phyloP scores from a whole-genome alignment of 495 filamentous ascomycete species.

The Penicilliopsis zonata region DNA sequence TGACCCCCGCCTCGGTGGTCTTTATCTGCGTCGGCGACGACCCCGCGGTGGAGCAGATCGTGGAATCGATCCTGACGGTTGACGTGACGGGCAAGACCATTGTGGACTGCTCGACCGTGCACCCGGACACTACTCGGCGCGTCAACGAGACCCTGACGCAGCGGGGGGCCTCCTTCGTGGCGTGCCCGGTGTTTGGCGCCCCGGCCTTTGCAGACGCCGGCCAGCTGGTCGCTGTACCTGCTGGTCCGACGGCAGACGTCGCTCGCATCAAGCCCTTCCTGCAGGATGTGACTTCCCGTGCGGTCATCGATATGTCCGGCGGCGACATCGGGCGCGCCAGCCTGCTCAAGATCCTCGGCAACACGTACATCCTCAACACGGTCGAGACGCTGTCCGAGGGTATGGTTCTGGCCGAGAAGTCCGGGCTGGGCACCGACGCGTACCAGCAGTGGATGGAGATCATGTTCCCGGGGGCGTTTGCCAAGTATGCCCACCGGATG shows the following conservation, averaged over 20 bases:
- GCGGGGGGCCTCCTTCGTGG: conserved; percentile 60
- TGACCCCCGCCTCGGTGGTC: conserved; percentile 60
- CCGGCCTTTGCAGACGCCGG: conserved; percentile 69
- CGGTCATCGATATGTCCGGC: conserved; percentile 44
- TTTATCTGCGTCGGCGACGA: conserved; percentile 81
- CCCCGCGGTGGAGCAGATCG: conserved; percentile 49
- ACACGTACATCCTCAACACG: conserved; percentile 78
- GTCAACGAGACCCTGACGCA: conserved; percentile 41
- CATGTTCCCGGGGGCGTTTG: conserved; percentile 43
- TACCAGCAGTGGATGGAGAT: conserved; percentile 56
- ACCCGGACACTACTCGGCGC: conserved; percentile 65
- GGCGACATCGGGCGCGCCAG: conserved; percentile 28
- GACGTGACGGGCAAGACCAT: conserved; percentile 32
- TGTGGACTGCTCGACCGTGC: conserved; percentile 79
- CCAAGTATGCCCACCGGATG: conserved; percentile 67
- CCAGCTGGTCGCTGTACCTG: conserved; percentile 63
- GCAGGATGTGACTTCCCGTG: conserved; percentile 63
- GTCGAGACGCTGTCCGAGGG: conserved; percentile 69
- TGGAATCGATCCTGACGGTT: conserved; percentile 29
- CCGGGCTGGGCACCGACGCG: conserved; percentile 58
- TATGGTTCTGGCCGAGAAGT: conserved; percentile 66
- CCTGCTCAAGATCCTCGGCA: conserved; percentile 71
- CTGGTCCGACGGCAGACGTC: conserved; percentile 50
- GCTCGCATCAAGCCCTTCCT: conserved; percentile 59
- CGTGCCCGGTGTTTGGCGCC: conserved; percentile 73